Base-by-base conservation (phyloP, 495 filamentous ascomycete species). In the Penicillium parvum region DNA sequence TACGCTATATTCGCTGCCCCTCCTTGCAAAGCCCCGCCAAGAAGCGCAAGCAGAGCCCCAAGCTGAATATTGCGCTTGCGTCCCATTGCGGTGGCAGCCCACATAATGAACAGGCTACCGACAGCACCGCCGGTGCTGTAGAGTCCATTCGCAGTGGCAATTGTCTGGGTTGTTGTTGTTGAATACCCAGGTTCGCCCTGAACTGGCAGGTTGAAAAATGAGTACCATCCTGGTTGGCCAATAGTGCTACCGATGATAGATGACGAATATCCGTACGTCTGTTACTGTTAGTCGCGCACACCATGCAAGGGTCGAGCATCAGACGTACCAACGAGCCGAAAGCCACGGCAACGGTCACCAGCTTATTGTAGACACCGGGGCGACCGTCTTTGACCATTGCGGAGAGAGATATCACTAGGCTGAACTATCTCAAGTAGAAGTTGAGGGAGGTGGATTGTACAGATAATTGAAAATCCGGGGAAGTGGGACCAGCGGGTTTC, bases 231-330 rank as follows among this genome's bases (percentile, higher is more conserved):
- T 5, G 72, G 72, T 43, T 76, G 75, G 17, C 75, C 75, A 40
- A 78, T 68, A 0, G 74, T 76, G 28, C 72, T 74, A 12, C 59
- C 53, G 30, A 79, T 75, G 41, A 75, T 69, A 1, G 74, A 72
- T 10, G 72, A 47, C 30, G 72, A 70, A 53, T 76, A 77, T 19
- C 63, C 62, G 39, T 68, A 74, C 12, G 71, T 68, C 64, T 68
- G n/a, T n/a, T n/a, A n/a, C n/a, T n/a, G n/a, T n/a, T n/a, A n/a
- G n/a, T n/a, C n/a, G n/a, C n/a, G n/a, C n/a, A n/a, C n/a, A n/a
- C n/a, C n/a, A n/a, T n/a, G n/a, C n/a, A n/a, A n/a, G n/a, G n/a
- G n/a, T n/a, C n/a, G n/a, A n/a, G n/a, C n/a, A n/a, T 7, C 32
- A 17, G 23, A 40, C 62, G 49, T 12, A 68, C 61, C 57, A 66